Evolutionary conservation across 257 asterid genomes (phyloP), one percentile per base, ranked within the genome.

Genomic region (Vinca minor): DNA sequence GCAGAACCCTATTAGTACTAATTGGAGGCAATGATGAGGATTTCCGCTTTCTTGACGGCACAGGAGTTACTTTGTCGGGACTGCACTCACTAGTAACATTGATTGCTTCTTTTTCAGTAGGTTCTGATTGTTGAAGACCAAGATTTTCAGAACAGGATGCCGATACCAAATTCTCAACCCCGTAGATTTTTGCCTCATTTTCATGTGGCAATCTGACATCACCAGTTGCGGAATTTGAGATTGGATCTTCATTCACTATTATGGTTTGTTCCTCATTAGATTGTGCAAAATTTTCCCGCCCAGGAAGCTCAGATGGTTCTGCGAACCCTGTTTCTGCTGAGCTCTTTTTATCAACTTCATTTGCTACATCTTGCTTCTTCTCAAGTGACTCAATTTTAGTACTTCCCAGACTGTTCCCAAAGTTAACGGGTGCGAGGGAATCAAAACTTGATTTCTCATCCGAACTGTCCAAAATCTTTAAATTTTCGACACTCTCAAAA

Each of bases 1-100:
- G 95, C 67, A 85, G 72, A 47, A 66, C 71, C 83, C 94, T 76
- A 20, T 82, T 69, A n/a, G n/a, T n/a, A 69, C 82, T 76, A 23
- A 67, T 80, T 0, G 83, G 85, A 64, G 78, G 59, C 62, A 77
- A 71, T 12, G 58, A n/a, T 59, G 71, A 73, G 64, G 82, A 73
- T 68, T 71, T 73, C 64, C 72, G 69, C 55, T 79, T 79, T 62
- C 81, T 73, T 65, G 62, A 74, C 63, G 48, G 68, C 42, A 45
- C 76, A 65, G 79, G 74, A 65, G 82, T 78, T 54, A 56, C 76
- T 56, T 46, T 54, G 29, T 71, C 78, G 69, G 59, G 57, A 55
- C 13, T 80, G 59, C 76, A 62, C 59, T 50, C 78, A 67, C 53
- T 69, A 61, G 67, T 63, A 62, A 69, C 68, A 48, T 70, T 67